Evolutionary conservation across 2,329 filamentous ascomycete genomes (phyloP).

Genomic region (Diplodia intermedia): DNA sequence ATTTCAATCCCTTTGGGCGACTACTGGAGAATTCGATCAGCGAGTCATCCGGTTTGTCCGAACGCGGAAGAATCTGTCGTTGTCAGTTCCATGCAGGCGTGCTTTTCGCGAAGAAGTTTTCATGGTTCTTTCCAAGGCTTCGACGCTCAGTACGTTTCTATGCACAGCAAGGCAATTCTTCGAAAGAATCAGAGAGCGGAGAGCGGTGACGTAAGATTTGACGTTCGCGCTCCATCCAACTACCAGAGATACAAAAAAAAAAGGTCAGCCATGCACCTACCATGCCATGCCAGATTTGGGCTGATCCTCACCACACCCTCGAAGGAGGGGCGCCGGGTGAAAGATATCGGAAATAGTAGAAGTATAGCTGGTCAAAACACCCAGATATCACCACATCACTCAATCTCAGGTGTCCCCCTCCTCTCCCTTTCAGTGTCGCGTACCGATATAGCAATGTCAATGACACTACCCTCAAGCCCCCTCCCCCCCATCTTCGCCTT

Average conservation of each 20-base stretch:
- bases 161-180: background rate
- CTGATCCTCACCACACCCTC: background rate
- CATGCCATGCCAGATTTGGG: background rate
- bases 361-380: background rate
- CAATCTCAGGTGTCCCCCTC: background rate
- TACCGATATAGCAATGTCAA: background rate
- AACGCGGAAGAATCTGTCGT: background rate
- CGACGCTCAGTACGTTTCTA: background rate
- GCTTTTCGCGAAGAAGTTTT: background rate
- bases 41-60: background rate
- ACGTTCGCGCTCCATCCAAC: background rate
- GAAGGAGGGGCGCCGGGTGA: background rate
- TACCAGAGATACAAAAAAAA: background rate
- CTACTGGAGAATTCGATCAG: background rate
- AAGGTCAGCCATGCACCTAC: background rate
- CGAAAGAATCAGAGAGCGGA: no score
- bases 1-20: background rate
- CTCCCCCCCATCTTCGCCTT: background rate
- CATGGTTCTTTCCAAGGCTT: background rate
- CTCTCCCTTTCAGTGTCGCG: background rate
- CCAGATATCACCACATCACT: background rate
- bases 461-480: background rate
- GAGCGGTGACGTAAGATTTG: background rate
- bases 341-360: background rate
- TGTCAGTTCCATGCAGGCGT: background rate